Conservation (phyloP, 768 basidiomycete genomes). For the Lactarius quietus region DNA sequence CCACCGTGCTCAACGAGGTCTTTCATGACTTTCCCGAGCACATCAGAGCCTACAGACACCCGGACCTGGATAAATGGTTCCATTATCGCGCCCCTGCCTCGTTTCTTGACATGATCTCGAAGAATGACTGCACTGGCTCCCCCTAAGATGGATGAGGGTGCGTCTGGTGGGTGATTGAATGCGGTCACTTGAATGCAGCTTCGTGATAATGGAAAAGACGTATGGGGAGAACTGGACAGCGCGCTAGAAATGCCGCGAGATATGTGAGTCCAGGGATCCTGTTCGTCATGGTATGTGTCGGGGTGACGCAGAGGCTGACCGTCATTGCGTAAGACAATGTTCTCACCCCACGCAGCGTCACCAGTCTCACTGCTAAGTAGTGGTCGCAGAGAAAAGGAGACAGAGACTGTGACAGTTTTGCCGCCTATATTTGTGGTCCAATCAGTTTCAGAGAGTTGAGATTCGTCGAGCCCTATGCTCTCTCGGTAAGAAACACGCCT, state of each 20-base stretch:
- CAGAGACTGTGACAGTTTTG: conserved; percentile 45
- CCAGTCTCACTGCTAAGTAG: conserved; percentile 54
- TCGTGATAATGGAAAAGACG: conserved; percentile 64
- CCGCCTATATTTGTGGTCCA: conserved; percentile 68
- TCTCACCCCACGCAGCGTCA: conserved; percentile 73
- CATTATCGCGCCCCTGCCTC: conserved; percentile 68
- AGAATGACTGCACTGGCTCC: conserved; percentile 63
- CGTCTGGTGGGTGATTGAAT: conserved; percentile 42
- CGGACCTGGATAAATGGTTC: conserved; percentile 76
- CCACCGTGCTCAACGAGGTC: conserved; percentile 82
- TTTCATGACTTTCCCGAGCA: conserved; percentile 73
- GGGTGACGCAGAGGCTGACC: conserved; percentile 52
- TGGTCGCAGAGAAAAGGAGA: conserved; percentile 54
- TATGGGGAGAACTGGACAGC: conserved; percentile 76
- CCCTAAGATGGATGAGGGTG: conserved; percentile 52
- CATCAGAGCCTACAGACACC: conserved; percentile 61
- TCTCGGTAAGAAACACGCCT: conserved; percentile 83
- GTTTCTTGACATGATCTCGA: conserved; percentile 55
- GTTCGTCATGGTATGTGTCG: conserved; percentile 41
- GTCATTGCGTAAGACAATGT: conserved; percentile 57
- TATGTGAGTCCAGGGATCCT: conserved; percentile 49
- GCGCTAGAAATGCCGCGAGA: conserved; percentile 67
- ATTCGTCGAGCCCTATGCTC: conserved; percentile 36
- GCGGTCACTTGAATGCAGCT: conserved; percentile 53
- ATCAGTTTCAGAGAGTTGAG: conserved; percentile 34